Conservation (phyloP, 768 basidiomycete genomes). For the Leccinum imitatum region DNA sequence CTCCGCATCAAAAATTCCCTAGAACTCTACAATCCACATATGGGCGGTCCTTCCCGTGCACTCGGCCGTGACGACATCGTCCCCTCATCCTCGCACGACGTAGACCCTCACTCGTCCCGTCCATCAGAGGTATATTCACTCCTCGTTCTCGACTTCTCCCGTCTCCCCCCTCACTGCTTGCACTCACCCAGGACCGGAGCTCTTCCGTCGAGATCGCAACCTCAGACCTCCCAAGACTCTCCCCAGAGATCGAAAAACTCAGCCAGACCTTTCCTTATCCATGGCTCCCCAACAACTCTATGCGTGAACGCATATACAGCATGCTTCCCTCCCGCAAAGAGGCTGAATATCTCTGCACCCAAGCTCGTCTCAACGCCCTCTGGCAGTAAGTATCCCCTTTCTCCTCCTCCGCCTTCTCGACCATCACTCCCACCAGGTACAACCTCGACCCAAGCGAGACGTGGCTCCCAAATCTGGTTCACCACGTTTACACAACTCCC, state of each 20-base stretch:
- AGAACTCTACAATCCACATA: conserved; percentile 52
- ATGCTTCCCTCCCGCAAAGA: conserved; percentile 59
- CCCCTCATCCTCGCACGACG: conserved; percentile 16
- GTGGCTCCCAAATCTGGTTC: conserved; percentile 65
- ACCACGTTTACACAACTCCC: conserved; percentile 63
- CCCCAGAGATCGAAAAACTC: conserved; percentile 43
- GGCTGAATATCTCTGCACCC: conserved; percentile 58
- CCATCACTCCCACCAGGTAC: conserved; percentile 42
- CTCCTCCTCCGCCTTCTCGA: background rate
- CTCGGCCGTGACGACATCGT: conserved; percentile 12
- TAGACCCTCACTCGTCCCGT: conserved; percentile 14
- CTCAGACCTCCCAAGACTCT: conserved; percentile 22
- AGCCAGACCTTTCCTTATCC: conserved; percentile 71
- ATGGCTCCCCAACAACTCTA: conserved; percentile 61
- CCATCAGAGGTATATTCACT: conserved; percentile 25
- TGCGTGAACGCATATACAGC: conserved; percentile 62
- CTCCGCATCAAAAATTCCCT: conserved; percentile 65
- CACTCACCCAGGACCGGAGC: conserved; percentile 23
- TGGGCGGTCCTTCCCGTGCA: background rate
- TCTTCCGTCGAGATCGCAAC: conserved; percentile 25
- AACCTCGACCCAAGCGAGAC: conserved; percentile 71
- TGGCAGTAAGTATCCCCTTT: conserved; percentile 60
- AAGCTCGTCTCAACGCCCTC: conserved; percentile 64
- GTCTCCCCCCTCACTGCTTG: background rate
- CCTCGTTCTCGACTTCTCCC: background rate